Evolutionary conservation across 2,329 filamentous ascomycete species (phyloP).

Genomic region (Verruconis gallopava): DNA sequence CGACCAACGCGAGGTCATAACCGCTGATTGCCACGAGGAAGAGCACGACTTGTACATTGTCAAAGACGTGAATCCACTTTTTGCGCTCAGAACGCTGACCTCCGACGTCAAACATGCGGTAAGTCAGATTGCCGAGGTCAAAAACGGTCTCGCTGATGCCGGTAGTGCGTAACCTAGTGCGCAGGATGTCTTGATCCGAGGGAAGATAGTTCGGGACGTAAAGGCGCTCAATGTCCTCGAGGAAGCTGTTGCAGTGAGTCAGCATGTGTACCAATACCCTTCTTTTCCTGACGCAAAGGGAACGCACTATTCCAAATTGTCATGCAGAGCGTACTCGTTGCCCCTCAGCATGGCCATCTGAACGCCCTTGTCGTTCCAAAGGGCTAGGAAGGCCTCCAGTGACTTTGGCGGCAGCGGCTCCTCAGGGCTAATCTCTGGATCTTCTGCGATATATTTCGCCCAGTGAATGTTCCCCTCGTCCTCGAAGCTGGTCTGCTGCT

Average conservation of each 20-base stretch:
- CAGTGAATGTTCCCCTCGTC: slow-evolving; percentile 69
- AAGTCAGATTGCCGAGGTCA: slow-evolving; percentile 80
- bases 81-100: slow-evolving; percentile 86
- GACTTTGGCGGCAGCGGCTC: slow-evolving; percentile 70
- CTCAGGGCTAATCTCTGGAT: slow-evolving; percentile 70
- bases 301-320: slow-evolving; percentile 84
- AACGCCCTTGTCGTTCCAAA: slow-evolving; percentile 78
- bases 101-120: slow-evolving; percentile 94
- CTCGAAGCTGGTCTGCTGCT: slow-evolving; percentile 68
- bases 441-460: slow-evolving; percentile 49
- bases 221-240: slow-evolving; percentile 51
- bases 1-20: slow-evolving; percentile 90
- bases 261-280: neutral
- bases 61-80: slow-evolving; percentile 96
- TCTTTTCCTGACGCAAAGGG: neutral
- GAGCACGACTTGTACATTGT: slow-evolving; percentile 81
- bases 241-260: slow-evolving; percentile 51
- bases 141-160: slow-evolving; percentile 94
- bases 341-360: slow-evolving; percentile 82
- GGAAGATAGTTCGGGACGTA: slow-evolving; percentile 65
- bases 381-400: slow-evolving; percentile 63
- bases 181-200: slow-evolving; percentile 86
- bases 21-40: slow-evolving; percentile 93
- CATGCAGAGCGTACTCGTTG: slow-evolving; percentile 92
- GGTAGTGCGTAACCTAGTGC: slow-evolving; percentile 79